A percentile compares a stretch with the other conserved stretches of the same genome.
Evolutionary conservation across 352 stramenopile species (phyloP).

Genomic region (Phytophthora agathidicida): DNA sequence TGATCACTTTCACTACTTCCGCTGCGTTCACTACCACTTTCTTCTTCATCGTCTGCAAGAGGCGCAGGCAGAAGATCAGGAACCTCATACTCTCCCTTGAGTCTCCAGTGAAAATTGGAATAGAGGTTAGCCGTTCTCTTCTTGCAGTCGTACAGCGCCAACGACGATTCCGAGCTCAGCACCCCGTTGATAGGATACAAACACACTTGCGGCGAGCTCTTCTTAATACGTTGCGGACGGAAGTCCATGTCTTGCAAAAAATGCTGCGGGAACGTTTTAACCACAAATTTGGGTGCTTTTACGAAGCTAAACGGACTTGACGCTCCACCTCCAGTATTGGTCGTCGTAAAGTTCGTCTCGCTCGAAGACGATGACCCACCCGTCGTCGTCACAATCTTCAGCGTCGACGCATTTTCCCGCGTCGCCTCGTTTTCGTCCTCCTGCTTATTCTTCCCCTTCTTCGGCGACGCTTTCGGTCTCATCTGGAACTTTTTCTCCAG

Average conservation of each 20-base stretch:
- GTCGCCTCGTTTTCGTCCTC: slow-evolving; percentile 8
- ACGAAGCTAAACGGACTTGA: slow-evolving; percentile 21
- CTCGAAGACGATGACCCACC: slow-evolving; percentile 29
- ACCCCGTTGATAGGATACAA: slow-evolving; percentile 81
- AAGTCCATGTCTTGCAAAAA: slow-evolving; percentile 89
- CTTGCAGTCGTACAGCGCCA: slow-evolving; percentile 72
- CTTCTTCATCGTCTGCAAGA: slow-evolving; percentile 1
- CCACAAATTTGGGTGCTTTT: slow-evolving; percentile 50
- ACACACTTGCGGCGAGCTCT: slow-evolving; percentile 62
- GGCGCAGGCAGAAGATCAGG: slow-evolving; percentile 48
- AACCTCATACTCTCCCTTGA: slow-evolving; percentile 73
- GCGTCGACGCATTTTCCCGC: slow-evolving; percentile 3
- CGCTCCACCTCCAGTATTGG: slow-evolving; percentile 14
- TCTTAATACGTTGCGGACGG: slow-evolving; percentile 84
- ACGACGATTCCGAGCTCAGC: slow-evolving; percentile 69
- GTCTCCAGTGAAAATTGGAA: slow-evolving; percentile 82
- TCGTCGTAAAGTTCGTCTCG: slow-evolving; percentile 43
- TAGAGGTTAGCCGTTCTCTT: slow-evolving; percentile 63
- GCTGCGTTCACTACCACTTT: slow-evolving; percentile 6
- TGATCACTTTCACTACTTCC: slow-evolving; percentile 12
- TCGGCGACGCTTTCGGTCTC: slow-evolving; percentile 19
- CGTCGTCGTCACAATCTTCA: slow-evolving; percentile 33
- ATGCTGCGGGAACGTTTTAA: slow-evolving; percentile 87
- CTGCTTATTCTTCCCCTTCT: slow-evolving; percentile 22
- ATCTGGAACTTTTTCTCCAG: slow-evolving; percentile 79